These are phyloP conservation scores for Pseudopyricularia cyperi DNA, from an alignment of 2,329 filamentous ascomycete genomes.

Conservation along the genomic window DNA sequence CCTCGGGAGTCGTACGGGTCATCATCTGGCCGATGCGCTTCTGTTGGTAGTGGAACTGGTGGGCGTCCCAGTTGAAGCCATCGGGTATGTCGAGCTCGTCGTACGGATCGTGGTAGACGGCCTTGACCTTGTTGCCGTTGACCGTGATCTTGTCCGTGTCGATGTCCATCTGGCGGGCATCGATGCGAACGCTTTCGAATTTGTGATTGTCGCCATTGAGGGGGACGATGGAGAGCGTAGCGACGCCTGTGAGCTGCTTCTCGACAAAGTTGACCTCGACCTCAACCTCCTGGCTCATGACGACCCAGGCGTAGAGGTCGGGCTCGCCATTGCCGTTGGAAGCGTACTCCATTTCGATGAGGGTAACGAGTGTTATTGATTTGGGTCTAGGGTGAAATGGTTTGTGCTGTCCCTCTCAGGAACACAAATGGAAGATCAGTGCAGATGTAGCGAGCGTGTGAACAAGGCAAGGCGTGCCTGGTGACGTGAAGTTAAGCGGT, in stretches of 20 bases:
- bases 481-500: neutral
- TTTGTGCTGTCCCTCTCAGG: neutral
- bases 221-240: conserved; percentile 66
- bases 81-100: conserved; percentile 46
- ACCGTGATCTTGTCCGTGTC: conserved; percentile 40
- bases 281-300: conserved; percentile 78
- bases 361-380: no score
- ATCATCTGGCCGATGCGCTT: conserved; percentile 48
- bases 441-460: neutral
- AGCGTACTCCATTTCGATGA: neutral
- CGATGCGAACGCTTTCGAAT: conserved; percentile 42
- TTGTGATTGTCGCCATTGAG: conserved; percentile 31
- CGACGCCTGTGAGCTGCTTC: conserved; percentile 62
- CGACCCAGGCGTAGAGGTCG: conserved; percentile 7
- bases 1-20: conserved; percentile 36
- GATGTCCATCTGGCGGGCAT: conserved; percentile 50
- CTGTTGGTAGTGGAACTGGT: conserved; percentile 64
- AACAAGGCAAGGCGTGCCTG: neutral
- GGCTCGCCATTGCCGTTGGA: neutral
- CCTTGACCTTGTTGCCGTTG: conserved; percentile 28
- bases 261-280: conserved; percentile 78
- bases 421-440: neutral
- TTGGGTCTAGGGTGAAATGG: no score
- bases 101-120: conserved; percentile 52
- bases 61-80: conserved; percentile 47